Base-by-base conservation (phyloP, 805 yeast genomes). In the Lachancea dasiensis region DNA sequence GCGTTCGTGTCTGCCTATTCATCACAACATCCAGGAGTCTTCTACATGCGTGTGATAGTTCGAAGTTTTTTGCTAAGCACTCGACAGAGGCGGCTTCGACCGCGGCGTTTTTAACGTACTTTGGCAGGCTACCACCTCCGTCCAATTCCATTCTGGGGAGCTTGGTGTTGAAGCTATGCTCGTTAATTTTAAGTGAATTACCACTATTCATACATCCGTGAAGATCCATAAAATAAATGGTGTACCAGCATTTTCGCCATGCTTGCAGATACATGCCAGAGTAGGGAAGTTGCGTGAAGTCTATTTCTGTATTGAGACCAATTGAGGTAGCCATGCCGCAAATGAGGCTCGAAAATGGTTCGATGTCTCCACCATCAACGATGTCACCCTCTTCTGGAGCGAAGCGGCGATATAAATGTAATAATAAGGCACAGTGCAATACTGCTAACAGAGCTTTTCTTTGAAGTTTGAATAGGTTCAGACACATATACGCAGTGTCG, bases 311-410 rank as follows among this genome's bases (percentile, higher is more conserved):
- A 52, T 78, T 73, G 33, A 78, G 46, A 0, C 84, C 85, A 36
- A 77, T 62, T 0, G 78, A 67, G 26, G 67, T 63, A 0, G 73
- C 80, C 75, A 77, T 73, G 45, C 75, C 79, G 3, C 74, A 49
- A 17, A 75, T 45, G 55, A 73, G 58, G 2, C 77, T 75, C 3
- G 68, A 60, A 39, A 67, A 72, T 4, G 72, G 66, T 34, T 66
- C 70, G 0, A 72, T 57, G 36, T 69, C 75, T 6, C 73, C 73
- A 27, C 69, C 71, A 40, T 70, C 78, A 3, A 65, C 62, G 2
- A 72, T 68, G 49, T 75, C 79, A 27, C 80, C 81, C 50, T 73
- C 75, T 47, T 75, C 79, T 0, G 77, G 79, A 1, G 77, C 69
- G 36, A 55, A 62, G 23, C 57, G 64, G 44, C 60, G 72, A 54